Percentiles rank a stretch among this genome's conserved stretches.
Evolutionary conservation across 257 asterid genomes (phyloP).

Genomic region (Hygrophila difformis): DNA sequence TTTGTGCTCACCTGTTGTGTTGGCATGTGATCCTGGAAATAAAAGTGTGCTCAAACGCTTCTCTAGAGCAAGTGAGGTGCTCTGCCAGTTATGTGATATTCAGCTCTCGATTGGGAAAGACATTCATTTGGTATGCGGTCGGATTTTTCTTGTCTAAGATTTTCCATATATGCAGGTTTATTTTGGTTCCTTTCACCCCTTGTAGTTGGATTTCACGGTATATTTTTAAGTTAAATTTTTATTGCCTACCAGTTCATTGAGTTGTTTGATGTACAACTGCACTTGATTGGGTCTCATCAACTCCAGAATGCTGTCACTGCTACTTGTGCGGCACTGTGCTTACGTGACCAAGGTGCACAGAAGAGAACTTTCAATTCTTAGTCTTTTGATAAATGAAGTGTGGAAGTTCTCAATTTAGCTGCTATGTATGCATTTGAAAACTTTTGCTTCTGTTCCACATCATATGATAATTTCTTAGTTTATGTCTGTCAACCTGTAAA

Average conservation of each 20-base stretch:
- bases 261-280: no score
- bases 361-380: conserved; percentile 2
- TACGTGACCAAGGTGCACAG: conserved; percentile 66
- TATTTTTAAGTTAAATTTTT: conserved; percentile 9
- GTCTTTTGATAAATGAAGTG: conserved; percentile 10
- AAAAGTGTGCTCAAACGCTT: no score
- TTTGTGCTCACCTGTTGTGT: no score
- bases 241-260: conserved; percentile 40
- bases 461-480: conserved; percentile 4
- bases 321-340: conserved; percentile 79
- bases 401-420: background rate
- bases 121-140: no score
- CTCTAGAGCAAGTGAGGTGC: no score
- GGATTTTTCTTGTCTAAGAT: no score
- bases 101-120: conserved; percentile 48
- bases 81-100: conserved; percentile 66
- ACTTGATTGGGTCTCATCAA: no score
- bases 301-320: conserved; percentile 90
- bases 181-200: background rate
- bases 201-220: background rate
- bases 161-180: conserved; percentile 1
- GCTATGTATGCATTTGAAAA: no score
- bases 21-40: no score
- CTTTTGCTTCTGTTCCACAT: no score
- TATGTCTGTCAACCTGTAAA: no score